phyloP scores from a whole-genome alignment of 1,284 basidiomycete genomes.

The Exobasidium rhododendri region DNA sequence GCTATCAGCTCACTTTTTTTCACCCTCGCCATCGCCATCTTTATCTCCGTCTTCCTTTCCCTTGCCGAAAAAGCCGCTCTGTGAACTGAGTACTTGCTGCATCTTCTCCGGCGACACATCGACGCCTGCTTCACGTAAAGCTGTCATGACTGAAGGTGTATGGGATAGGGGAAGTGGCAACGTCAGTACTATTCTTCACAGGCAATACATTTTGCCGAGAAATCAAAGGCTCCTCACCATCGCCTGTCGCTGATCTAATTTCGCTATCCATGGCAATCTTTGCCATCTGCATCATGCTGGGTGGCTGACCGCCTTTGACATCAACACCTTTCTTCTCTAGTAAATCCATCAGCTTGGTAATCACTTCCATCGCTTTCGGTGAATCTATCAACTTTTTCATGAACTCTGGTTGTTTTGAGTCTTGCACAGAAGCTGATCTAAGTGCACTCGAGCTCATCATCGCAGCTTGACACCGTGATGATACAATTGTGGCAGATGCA shows the following conservation, averaged over 20 bases:
- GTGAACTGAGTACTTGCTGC: background rate
- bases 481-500: no score
- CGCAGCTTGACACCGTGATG: background rate
- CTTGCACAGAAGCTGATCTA: background rate
- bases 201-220: no score
- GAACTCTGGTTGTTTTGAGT: background rate
- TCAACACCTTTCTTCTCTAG: slow-evolving; percentile 10
- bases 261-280: slow-evolving; percentile 10
- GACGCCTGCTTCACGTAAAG: background rate
- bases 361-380: background rate
- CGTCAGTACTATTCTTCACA: no score
- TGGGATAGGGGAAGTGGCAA: no score
- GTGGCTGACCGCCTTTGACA: slow-evolving; percentile 9
- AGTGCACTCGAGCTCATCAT: background rate
- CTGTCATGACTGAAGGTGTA: slow-evolving; percentile 3
- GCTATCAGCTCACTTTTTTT: background rate
- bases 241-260: background rate
- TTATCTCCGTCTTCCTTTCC: background rate
- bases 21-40: no score
- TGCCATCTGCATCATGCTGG: slow-evolving; percentile 6
- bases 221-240: no score
- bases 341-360: slow-evolving; percentile 7
- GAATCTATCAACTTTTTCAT: slow-evolving; percentile 1
- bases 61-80: background rate
- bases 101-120: background rate